These are phyloP conservation scores for Beauveria medogensis DNA, from an alignment of 2,329 filamentous ascomycete genomes.

Conservation along the genomic window DNA sequence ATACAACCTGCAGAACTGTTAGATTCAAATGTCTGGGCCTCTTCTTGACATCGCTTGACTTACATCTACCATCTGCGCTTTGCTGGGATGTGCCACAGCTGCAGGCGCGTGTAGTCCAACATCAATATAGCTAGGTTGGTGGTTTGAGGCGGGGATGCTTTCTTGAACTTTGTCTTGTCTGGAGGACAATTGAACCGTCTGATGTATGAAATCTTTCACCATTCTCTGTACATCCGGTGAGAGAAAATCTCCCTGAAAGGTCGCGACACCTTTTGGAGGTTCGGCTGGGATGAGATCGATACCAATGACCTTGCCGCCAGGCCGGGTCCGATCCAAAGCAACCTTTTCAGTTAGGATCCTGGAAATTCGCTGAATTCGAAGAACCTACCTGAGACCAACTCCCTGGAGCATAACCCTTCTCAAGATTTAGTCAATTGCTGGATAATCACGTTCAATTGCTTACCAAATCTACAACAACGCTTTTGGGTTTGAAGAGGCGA, in stretches of 20 bases:
- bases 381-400: slow-evolving; percentile 58
- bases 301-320: slow-evolving; percentile 72
- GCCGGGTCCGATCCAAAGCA: slow-evolving; percentile 68
- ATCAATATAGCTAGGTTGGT: slow-evolving; percentile 56
- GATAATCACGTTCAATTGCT: slow-evolving; percentile 16
- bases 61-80: slow-evolving; percentile 55
- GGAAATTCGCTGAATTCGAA: background rate
- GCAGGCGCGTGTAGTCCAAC: slow-evolving; percentile 43
- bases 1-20: slow-evolving; percentile 53
- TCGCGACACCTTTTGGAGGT: slow-evolving; percentile 84
- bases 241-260: slow-evolving; percentile 91
- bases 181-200: slow-evolving; percentile 24
- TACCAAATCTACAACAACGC: slow-evolving; percentile 87
- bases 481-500: slow-evolving; percentile 66
- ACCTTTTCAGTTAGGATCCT: slow-evolving; percentile 45
- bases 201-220: slow-evolving; percentile 66
- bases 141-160: background rate
- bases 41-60: slow-evolving; percentile 18
- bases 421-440: background rate
- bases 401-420: slow-evolving; percentile 67
- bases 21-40: slow-evolving; percentile 2
- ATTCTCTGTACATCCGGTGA: slow-evolving; percentile 64
- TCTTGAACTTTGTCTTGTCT: slow-evolving; percentile 10
- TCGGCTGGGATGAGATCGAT: slow-evolving; percentile 92
- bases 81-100: slow-evolving; percentile 20